Conservation (phyloP, 768 basidiomycete genomes). For the Coprinopsis marcescibilis region DNA sequence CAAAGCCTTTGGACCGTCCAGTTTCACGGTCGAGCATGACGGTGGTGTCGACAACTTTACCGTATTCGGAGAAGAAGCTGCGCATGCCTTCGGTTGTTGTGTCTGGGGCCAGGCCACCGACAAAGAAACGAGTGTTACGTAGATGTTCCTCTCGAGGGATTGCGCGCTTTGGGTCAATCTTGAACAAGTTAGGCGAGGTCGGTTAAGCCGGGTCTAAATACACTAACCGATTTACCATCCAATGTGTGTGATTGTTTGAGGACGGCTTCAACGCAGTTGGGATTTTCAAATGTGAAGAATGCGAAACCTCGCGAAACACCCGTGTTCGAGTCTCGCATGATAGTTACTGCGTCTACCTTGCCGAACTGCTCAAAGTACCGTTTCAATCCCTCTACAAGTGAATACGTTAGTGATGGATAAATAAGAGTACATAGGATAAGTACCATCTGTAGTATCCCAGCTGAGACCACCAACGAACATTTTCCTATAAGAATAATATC, state of each 20-base stretch:
- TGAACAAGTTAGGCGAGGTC: not conserved
- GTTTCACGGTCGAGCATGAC: slow-evolving; percentile 83
- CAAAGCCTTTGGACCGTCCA: slow-evolving; percentile 74
- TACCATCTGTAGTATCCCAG: slow-evolving; percentile 92
- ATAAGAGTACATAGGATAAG: slow-evolving; percentile 29
- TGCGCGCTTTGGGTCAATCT: slow-evolving; percentile 88
- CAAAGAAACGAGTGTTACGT: slow-evolving; percentile 73
- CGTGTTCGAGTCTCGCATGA: slow-evolving; percentile 69
- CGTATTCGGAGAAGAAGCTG: slow-evolving; percentile 64
- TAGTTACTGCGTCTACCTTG: slow-evolving; percentile 75
- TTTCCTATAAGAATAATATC: slow-evolving; percentile 49
- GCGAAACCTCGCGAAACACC: slow-evolving; percentile 80
- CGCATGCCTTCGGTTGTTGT: slow-evolving; percentile 71
- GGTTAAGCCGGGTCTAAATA: not conserved
- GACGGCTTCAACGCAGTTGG: slow-evolving; percentile 58
- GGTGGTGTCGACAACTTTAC: slow-evolving; percentile 78
- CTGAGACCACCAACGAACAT: slow-evolving; percentile 89
- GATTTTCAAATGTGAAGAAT: slow-evolving; percentile 75
- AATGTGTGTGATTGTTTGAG: slow-evolving; percentile 62
- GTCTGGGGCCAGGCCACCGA: slow-evolving; percentile 64
- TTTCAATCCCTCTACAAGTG: slow-evolving; percentile 48
- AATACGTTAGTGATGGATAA: slow-evolving; percentile 13
- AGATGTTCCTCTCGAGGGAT: slow-evolving; percentile 80
- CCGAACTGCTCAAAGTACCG: slow-evolving; percentile 80
- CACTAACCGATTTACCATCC: slow-evolving; percentile 69